These are phyloP conservation scores for Aegilops longissima DNA, from an alignment of 176 grass and related monocot species.

Conservation along the genomic window DNA sequence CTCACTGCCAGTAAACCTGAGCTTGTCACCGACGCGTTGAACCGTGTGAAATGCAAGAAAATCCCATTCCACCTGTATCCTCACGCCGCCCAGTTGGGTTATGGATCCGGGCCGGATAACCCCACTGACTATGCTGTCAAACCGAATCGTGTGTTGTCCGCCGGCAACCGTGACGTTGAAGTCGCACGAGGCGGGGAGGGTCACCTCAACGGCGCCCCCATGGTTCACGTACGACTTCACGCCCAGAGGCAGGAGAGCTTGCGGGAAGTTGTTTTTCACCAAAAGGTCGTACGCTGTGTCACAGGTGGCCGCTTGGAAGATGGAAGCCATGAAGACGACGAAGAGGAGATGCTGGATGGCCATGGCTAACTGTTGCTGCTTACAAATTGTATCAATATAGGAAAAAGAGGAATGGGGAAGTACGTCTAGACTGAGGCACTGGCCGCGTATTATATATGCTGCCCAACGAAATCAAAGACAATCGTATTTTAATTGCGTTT, in stretches of 20 bases:
- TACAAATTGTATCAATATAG: background rate
- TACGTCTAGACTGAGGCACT: background rate
- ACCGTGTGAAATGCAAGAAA: background rate
- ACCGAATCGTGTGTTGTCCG: background rate
- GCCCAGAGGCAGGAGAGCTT: background rate
- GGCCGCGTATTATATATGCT: background rate
- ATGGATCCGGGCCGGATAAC: conserved; percentile 5
- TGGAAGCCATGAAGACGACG: background rate
- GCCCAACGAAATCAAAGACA: background rate
- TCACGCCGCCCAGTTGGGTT: background rate
- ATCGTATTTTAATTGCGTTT: background rate
- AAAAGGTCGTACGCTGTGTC: background rate
- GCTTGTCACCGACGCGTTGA: background rate
- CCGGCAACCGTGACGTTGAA: background rate
- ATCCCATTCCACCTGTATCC: background rate
- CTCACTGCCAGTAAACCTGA: background rate
- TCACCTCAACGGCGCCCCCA: background rate
- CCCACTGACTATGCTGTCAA: background rate
- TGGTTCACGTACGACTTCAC: background rate
- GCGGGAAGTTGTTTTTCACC: background rate
- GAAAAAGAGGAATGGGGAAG: background rate
- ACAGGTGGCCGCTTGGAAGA: background rate
- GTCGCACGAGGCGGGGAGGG: background rate
- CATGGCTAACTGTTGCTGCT: background rate
- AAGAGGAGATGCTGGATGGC: background rate